Conservation (phyloP, 371 early-diverging fungal species). For the Actinomortierella ambigua region DNA sequence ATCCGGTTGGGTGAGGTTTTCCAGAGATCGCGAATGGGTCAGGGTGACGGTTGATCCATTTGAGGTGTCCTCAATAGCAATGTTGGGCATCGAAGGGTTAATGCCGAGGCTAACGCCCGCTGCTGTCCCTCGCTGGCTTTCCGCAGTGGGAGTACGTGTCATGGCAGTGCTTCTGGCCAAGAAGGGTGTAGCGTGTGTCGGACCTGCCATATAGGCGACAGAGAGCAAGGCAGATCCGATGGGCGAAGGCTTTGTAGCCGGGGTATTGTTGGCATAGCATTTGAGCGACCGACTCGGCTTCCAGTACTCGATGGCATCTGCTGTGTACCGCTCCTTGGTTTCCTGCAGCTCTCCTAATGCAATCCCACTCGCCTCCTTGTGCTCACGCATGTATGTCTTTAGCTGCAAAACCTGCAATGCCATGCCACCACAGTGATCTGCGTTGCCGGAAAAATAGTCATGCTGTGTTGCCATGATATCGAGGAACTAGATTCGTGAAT, state of each 20-base stretch:
- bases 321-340: slow-evolving; percentile 37
- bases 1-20: no score
- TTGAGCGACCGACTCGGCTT: slow-evolving; percentile 44
- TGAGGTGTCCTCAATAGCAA: no score
- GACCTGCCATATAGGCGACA: slow-evolving; percentile 23
- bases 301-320: slow-evolving; percentile 45
- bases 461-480: slow-evolving; percentile 44
- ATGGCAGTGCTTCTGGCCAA: slow-evolving; percentile 27
- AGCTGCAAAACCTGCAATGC: slow-evolving; percentile 39
- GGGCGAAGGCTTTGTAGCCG: slow-evolving; percentile 9
- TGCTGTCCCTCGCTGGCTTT: slow-evolving; percentile 3
- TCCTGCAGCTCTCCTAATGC: slow-evolving; percentile 30
- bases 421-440: slow-evolving; percentile 45
- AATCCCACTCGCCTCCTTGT: slow-evolving; percentile 24
- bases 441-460: slow-evolving; percentile 44
- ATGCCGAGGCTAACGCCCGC: background rate
- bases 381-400: slow-evolving; percentile 44
- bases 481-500: slow-evolving; percentile 17
- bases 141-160: slow-evolving; percentile 5
- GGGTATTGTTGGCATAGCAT: slow-evolving; percentile 19
- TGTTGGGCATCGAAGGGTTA: no score
- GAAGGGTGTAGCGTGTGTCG: slow-evolving; percentile 7
- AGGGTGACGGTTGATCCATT: no score
- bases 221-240: slow-evolving; percentile 17
- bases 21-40: no score